Conservation (phyloP, 495 filamentous ascomycete species). For the Beverwykella pulmonaria region DNA sequence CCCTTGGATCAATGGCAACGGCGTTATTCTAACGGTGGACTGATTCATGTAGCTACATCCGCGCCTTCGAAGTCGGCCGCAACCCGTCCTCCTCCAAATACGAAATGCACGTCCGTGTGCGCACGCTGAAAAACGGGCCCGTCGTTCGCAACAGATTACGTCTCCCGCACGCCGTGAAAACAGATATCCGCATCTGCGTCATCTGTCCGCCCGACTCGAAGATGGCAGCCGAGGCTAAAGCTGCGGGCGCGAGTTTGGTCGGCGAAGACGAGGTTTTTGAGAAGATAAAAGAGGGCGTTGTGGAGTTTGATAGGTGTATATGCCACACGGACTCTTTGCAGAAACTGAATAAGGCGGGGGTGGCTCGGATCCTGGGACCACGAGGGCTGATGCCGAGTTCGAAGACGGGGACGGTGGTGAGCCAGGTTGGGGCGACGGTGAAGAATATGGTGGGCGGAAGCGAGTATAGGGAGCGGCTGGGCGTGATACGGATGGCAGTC, state of each 20-base stretch:
- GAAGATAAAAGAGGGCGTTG: conserved; percentile 67
- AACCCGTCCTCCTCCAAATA: conserved; percentile 76
- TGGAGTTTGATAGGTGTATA: conserved; percentile 87
- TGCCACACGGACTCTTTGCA: conserved; percentile 76
- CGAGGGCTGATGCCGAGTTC: conserved; percentile 86
- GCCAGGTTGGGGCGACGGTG: conserved; percentile 69
- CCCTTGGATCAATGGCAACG: neutral
- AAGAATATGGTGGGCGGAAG: conserved; percentile 79
- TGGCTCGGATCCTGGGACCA: conserved; percentile 84
- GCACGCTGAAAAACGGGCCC: conserved; percentile 77
- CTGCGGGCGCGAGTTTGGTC: conserved; percentile 75
- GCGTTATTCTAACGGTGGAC: neutral
- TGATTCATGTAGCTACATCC: conserved; percentile 69
- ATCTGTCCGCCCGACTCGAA: conserved; percentile 79
- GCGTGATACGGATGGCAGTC: conserved; percentile 82
- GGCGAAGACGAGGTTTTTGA: conserved; percentile 87
- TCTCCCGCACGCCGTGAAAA: conserved; percentile 85
- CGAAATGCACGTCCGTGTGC: conserved; percentile 78
- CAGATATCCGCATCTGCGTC: conserved; percentile 80
- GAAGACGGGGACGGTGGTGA: conserved; percentile 86
- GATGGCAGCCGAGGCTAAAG: conserved; percentile 66
- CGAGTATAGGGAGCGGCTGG: conserved; percentile 82
- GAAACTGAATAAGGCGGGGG: conserved; percentile 71
- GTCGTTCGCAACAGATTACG: conserved; percentile 83
- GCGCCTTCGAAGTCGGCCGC: conserved; percentile 86